phyloP scores from a whole-genome alignment of 257 asterid genomes.

The Rhazya stricta region DNA sequence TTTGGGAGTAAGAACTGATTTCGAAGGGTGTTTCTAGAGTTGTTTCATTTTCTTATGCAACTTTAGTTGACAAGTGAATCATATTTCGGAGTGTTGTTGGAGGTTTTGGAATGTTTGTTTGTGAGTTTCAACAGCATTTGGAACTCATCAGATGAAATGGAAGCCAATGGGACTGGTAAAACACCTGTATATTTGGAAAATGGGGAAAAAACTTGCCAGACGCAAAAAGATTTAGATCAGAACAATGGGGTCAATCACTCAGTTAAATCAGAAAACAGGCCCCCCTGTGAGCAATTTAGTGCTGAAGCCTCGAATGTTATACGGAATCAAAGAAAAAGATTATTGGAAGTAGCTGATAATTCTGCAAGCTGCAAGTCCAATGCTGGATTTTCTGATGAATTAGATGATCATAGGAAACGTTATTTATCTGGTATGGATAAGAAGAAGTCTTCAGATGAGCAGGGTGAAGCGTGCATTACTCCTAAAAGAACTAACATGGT shows the following conservation, averaged over 20 bases:
- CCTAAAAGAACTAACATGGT: constrained; percentile 29
- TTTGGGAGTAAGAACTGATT: constrained; percentile 10
- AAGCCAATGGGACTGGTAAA: constrained; percentile 33
- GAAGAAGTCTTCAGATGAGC: constrained; percentile 30
- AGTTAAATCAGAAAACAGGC: constrained; percentile 8
- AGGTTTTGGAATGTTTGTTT: constrained; percentile 6
- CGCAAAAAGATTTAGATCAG: constrained; percentile 20
- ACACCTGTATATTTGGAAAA: constrained; percentile 23
- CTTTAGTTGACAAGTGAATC: neutral
- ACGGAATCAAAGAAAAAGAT: constrained; percentile 14
- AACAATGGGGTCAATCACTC: constrained; percentile 15
- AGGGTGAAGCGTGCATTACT: constrained; percentile 42
- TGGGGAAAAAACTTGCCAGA: constrained; percentile 22
- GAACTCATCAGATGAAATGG: constrained; percentile 41
- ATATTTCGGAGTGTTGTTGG: constrained; percentile 6
- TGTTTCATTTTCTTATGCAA: constrained; percentile 5
- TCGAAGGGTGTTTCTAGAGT: constrained; percentile 16
- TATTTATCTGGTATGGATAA: constrained; percentile 21
- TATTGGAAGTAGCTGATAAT: constrained; percentile 14
- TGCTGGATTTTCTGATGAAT: constrained; percentile 16
- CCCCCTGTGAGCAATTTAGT: constrained; percentile 1
- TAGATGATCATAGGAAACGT: constrained; percentile 24
- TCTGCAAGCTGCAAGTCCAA: constrained; percentile 22
- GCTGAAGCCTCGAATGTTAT: constrained; percentile 17
- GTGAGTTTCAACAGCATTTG: constrained; percentile 19